Conservation (phyloP, 2,329 filamentous ascomycete species). For the Penicillium brevicompactum region DNA sequence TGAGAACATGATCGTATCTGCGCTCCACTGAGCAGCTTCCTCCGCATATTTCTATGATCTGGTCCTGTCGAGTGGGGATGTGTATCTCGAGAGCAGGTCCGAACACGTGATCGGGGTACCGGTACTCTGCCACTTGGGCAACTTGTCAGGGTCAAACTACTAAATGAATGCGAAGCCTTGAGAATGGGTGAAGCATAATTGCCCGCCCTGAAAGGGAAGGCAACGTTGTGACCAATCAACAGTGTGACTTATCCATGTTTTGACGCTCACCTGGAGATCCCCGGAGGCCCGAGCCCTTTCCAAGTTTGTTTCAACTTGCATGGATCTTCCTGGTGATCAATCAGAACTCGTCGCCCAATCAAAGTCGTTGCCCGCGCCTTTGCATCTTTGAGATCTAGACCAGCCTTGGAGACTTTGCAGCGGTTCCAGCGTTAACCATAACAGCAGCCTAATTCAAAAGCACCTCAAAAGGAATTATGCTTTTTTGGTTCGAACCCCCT, state of each 20-base stretch:
- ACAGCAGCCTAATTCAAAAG: neutral
- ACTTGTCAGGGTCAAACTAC: too few species aligned
- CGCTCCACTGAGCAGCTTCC: neutral
- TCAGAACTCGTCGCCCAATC: neutral
- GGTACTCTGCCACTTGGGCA: neutral
- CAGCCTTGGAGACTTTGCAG: neutral
- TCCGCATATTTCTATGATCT: neutral
- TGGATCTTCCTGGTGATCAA: neutral
- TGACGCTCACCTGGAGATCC: neutral
- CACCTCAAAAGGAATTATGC: slow-evolving; percentile 1
- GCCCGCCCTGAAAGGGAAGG: neutral
- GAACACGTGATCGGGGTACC: slow-evolving; percentile 13
- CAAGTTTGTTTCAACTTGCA: neutral
- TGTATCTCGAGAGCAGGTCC: neutral
- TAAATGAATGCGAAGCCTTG: too few species aligned
- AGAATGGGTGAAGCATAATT: too few species aligned
- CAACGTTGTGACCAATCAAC: neutral
- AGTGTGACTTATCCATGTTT: neutral
- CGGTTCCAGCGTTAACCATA: slow-evolving; percentile 1
- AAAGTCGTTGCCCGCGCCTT: neutral
- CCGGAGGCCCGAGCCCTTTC: neutral
- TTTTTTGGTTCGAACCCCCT: neutral
- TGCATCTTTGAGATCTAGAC: neutral
- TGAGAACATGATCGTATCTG: neutral
- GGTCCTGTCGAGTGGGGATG: neutral